Base-by-base conservation (phyloP, 2,329 filamentous ascomycete genomes). In the Fusarium begoniae region DNA sequence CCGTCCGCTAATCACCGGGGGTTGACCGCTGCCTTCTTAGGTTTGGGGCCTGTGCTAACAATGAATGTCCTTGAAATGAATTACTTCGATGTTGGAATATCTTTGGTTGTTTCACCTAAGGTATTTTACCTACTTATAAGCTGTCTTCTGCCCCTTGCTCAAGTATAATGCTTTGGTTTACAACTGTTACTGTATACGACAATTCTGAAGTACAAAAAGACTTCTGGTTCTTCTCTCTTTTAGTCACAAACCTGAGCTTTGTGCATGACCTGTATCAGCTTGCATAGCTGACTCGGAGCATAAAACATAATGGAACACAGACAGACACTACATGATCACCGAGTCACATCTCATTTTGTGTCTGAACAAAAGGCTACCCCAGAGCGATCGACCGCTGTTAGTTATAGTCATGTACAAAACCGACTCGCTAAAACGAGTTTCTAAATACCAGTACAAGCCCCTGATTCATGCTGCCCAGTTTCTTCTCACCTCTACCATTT, bases 401-500 rank as follows among this genome's bases (percentile, higher is more conserved):
- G 28, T 54, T 51, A 55, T 58, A 51, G 28, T 68, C 43, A 62
- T 62, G 38, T 57, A 58, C 57, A 74, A 59, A 57, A 20, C 57
- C 45, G 55, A 54, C 67, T 61, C 43, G 43, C 40, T 61, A 60
- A 55, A 63, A 67, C 55, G 53, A 48, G 44, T 44, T 48, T 63
- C 44, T 53, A 50, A 50, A 59, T 55, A 47, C 60, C 30, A 63
- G 26, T 26, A 59, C 48, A 32, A 40, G 22, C 43, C 47, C 47
- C 43, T 56, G 26, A 44, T 62, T 35, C 38, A 40, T 51, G 24
- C 48, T 59, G 47, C 63, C 32, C 56, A 65, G 45, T 57, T 44
- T 28, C 48, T n/a, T 41, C 59, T 48, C 26, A 26, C 53, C 40
- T 72, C 53, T 68, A 62, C 51, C 66, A 50, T 58, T 26, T 53